Base-by-base conservation (phyloP, 2,329 filamentous ascomycete genomes). In the Penicillium glabrum region DNA sequence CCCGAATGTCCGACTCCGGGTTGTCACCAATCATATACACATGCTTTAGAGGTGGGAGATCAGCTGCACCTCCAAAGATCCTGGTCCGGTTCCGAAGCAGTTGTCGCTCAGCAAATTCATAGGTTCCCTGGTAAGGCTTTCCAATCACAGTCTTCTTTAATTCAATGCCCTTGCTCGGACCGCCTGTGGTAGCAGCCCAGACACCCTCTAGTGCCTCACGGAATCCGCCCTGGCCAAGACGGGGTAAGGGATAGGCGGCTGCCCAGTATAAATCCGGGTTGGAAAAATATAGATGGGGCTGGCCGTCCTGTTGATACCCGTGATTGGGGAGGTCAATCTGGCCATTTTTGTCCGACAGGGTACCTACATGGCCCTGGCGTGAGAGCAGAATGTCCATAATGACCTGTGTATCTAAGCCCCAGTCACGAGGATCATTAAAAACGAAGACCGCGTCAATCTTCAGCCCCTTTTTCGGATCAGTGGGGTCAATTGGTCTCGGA, bases 1-100 rank as follows among this genome's bases (percentile, higher is more conserved):
- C 95, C 5, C 85, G 80, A 63, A 99, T 96, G 72, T 99, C 95
- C 65, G 89, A 95, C 69, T 91, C 91, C 5, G 90, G 89, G 68
- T 93, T 93, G 69, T 93, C 90, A 6, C 95, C 95, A 43, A 98
- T 85, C 93, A 98, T 98, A 75, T 96, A 98, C 11, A 98, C 92
- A 44, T 82, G 84, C 67, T 82, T 80, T 54, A 96, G 74, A n/a
- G 82, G 81, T 21, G 68, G 72, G 3, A 74, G 55, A 29, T 66
- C 62, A 26, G 69, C 60, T 58, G 60, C 61, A 46, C 31, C 46
- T 16, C 73, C 68, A 48, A 86, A 77, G 24, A 85, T 58, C 16
- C 75, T 69, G 23, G 79, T 74, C 21, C 89, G 80, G 70, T 90
- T 86, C 57, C 77, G 76, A 52, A 85, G 76, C 51, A 98, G 79